Conservation (phyloP, 306 rosid genomes). For the Prunus salicina region DNA sequence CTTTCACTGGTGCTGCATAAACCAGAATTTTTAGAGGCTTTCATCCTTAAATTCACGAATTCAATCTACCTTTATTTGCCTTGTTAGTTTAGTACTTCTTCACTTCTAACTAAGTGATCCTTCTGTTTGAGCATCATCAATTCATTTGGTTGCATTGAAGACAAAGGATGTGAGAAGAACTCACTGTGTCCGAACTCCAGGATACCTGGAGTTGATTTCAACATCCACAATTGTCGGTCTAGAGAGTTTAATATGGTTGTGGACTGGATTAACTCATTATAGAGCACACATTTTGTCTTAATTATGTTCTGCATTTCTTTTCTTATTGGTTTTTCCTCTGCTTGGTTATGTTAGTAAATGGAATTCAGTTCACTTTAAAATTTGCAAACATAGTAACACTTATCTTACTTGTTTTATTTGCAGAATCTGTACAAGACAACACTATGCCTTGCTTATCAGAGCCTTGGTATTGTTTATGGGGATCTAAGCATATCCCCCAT, state of each 20-base stretch:
- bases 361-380: background rate
- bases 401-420: slow-evolving; percentile 1
- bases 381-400: background rate
- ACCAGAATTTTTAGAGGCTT: background rate
- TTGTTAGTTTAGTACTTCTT: background rate
- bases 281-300: background rate
- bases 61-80: background rate
- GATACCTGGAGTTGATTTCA: background rate
- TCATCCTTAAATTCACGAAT: background rate
- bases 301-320: background rate
- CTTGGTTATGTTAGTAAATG: background rate
- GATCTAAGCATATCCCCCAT: slow-evolving; percentile 27
- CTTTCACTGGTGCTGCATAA: background rate
- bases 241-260: background rate
- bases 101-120: background rate
- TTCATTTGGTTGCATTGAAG: background rate
- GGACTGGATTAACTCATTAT: background rate
- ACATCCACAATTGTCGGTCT: background rate
- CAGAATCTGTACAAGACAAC: slow-evolving; percentile 21
- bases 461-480: slow-evolving; percentile 29
- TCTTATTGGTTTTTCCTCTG: background rate
- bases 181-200: background rate
- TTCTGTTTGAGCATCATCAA: background rate
- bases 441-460: slow-evolving; percentile 23
- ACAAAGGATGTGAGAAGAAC: background rate